Evolutionary conservation across 2,329 filamentous ascomycete genomes (phyloP), one percentile per base, ranked within the genome.

Genomic region (Hymenoscyphus infarciens): DNA sequence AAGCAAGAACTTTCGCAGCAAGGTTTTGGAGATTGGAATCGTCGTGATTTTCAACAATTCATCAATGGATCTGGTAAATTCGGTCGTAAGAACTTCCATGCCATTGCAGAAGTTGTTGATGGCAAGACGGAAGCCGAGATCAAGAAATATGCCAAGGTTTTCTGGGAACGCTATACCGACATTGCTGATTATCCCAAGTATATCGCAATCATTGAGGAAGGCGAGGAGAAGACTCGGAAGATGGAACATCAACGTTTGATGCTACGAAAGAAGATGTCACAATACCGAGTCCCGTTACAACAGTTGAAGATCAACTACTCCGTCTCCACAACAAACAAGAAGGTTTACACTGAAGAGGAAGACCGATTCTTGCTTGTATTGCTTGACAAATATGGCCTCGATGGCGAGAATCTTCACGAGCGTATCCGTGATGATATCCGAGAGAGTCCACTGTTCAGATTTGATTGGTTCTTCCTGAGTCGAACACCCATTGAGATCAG

Each of bases 261-360:
- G 80, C 83, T 99, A 61, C 87, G 89, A 67, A 96, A 93, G 84
- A 99, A 99, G 84, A 90, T 99, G 84, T 85, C 88, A 71, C 91
- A 95, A 81, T 98, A 97, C 75, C 90, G 95, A n/a, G 94, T 98
- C 57, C 96, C 95, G 27, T 83, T 99, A 16, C 95, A 99, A 76
- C 95, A 99, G 77, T 87, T 99, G 72, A 97, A 97, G 81, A 92
- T 99, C 80, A 98, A 97, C 79, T 99, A 99, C 77, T 97, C 93
- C 0, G 95, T 99, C 31, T 97, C 92, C 6, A 99, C 95, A 1
- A 99, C 96, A 10, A 99, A 99, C 84, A 99, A 99, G 81, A 99
- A 99, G 80, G 93, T 99, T 0, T 99, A 99, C 75, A 98, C 93
- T 0, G 96, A 99, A 75, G 95, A 99, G 74, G 95, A 99, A 76